Evolutionary conservation across 768 basidiomycete species (phyloP), one percentile per base, ranked within the genome.

Genomic region (Lactarius sp.): DNA sequence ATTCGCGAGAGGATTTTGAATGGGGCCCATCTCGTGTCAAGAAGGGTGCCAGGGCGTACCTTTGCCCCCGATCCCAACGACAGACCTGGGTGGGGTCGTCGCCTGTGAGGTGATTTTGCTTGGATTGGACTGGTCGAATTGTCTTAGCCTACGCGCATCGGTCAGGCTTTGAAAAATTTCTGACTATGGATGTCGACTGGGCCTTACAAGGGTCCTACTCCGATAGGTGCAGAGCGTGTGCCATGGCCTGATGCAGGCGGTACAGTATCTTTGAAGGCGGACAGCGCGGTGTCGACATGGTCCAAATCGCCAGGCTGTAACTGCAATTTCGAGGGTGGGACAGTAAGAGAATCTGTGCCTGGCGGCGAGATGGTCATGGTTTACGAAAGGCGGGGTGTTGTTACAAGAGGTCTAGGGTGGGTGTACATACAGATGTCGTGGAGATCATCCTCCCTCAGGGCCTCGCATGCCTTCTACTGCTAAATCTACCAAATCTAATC

Each of bases 31-130:
- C 13, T 20, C 12, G 8, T 44, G 14, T 39, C 27, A 31, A 56
- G 50, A 46, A 31, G 41, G 1, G 18, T 9, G 18, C 18, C 13
- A 47, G 55, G 1, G 69, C 73, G 55, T 68, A 91, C 92, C 92
- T 80, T 93, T 94, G 67, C 85, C 86, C 41, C 92, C 92, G 62
- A 94, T 94, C 14, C 92, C 92, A 62, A 90, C 90, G 3, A 94
- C 92, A 12, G 91, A 86, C 61, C 81, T 81, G 1, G 92, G 91
- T 2, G 91, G 90, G 0, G 90, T 91, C 22, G 87, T 81, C 4
- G 90, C 84, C 66, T 85, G 83, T 51, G 91, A 92, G 49, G 82
- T 82, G 66, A 81, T 82, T 62, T 86, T 79, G 69, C 90, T 92
- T 14, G 83, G 79, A 22, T 85, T 80, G 47, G 89, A 88, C 73